Evolutionary conservation across 1,284 basidiomycete species (phyloP).

Genomic region (Ceratobasidium sp.): DNA sequence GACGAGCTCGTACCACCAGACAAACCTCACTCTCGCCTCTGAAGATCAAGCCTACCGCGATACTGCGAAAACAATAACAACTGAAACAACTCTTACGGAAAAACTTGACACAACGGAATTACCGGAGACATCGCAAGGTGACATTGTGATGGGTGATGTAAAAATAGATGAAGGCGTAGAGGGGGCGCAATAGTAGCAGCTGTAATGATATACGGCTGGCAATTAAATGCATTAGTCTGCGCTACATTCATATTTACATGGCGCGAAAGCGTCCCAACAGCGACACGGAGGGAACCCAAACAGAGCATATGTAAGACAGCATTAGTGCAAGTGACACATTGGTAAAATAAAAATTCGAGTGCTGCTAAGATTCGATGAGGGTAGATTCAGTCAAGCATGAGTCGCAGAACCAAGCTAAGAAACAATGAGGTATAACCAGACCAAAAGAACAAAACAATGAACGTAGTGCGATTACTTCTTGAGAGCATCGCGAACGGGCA

Average conservation of each 20-base stretch:
- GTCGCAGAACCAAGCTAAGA: conserved; percentile 4
- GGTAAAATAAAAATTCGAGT: conserved; percentile 13
- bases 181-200: neutral
- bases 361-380: conserved; percentile 7
- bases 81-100: neutral
- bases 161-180: conserved; percentile 11
- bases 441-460: conserved; percentile 14
- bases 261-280: conserved; percentile 16
- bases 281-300: conserved; percentile 23
- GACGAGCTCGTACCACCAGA: conserved; percentile 90
- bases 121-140: conserved; percentile 1
- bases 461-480: conserved; percentile 33
- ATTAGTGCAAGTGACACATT: conserved; percentile 31
- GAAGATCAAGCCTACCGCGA: conserved; percentile 74
- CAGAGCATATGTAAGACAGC: conserved; percentile 17
- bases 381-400: conserved; percentile 17
- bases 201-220: neutral
- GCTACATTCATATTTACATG: conserved; percentile 32
- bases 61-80: conserved; percentile 12
- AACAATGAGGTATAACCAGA: conserved; percentile 9
- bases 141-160: conserved; percentile 11
- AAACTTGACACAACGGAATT: neutral
- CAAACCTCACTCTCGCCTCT: conserved; percentile 78
- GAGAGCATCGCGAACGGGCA: conserved; percentile 29
- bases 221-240: conserved; percentile 30